phyloP scores from a whole-genome alignment of 805 yeast genomes.

The Saturnispora silvae region DNA sequence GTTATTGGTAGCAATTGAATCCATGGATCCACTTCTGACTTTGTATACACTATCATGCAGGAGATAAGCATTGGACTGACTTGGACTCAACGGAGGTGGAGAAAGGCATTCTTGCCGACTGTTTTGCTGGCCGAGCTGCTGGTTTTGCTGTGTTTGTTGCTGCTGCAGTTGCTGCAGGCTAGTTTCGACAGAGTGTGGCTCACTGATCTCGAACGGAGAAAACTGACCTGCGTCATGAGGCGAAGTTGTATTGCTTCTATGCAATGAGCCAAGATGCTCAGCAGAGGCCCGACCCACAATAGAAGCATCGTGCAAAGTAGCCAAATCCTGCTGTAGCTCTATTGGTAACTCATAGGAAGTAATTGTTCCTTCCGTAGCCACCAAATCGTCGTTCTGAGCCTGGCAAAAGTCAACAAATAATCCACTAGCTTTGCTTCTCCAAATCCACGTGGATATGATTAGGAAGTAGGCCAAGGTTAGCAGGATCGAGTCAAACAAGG shows the following conservation, averaged over 20 bases:
- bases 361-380: no score
- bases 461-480: slow-evolving; percentile 30
- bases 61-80: not conserved
- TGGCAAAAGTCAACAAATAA: slow-evolving; percentile 3
- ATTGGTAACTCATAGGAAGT: no score
- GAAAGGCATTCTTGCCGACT: not conserved
- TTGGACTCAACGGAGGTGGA: slow-evolving; percentile 2
- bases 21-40: not conserved
- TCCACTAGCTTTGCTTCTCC: slow-evolving; percentile 2
- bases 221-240: not conserved
- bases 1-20: not conserved
- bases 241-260: not conserved
- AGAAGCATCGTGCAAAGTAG: not conserved
- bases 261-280: no score
- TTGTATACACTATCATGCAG: not conserved
- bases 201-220: not conserved
- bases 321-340: not conserved
- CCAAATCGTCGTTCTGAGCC: not conserved
- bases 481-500: slow-evolving; percentile 42
- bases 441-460: slow-evolving; percentile 4
- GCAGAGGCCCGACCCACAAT: no score
- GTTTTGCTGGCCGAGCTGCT: not conserved
- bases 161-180: not conserved
- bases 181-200: no score
- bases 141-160: not conserved